phyloP scores from a whole-genome alignment of 352 stramenopile species.

The Phytophthora colocasiae region DNA sequence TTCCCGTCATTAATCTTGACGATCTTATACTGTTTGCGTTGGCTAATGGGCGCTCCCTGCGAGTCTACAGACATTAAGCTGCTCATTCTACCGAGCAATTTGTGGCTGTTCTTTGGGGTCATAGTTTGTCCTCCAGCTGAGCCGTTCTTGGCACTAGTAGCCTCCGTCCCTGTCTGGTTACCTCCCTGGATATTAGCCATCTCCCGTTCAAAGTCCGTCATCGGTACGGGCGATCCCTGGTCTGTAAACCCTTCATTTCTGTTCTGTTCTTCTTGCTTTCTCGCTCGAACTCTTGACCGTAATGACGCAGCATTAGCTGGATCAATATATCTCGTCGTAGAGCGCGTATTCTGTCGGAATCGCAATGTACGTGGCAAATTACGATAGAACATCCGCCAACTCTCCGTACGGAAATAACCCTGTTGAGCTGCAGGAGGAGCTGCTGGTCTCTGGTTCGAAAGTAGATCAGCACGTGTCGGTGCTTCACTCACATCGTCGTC shows the following conservation, averaged over 20 bases:
- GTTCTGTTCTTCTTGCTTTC: slow-evolving; percentile 56
- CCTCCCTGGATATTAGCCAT: slow-evolving; percentile 39
- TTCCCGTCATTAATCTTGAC: slow-evolving; percentile 75
- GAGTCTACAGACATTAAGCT: slow-evolving; percentile 75
- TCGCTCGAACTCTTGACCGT: slow-evolving; percentile 54
- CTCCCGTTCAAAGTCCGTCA: slow-evolving; percentile 67
- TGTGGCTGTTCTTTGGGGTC: slow-evolving; percentile 42
- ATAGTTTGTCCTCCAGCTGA: slow-evolving; percentile 23
- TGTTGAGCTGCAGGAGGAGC: slow-evolving; percentile 15
- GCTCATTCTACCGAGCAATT: slow-evolving; percentile 47
- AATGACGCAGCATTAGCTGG: slow-evolving; percentile 73
- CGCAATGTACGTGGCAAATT: slow-evolving; percentile 71
- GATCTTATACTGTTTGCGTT: slow-evolving; percentile 68
- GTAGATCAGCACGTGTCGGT: slow-evolving; percentile 25
- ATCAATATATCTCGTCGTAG: slow-evolving; percentile 80
- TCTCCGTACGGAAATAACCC: slow-evolving; percentile 43
- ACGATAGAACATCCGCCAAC: slow-evolving; percentile 72
- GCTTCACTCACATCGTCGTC: slow-evolving; percentile 51
- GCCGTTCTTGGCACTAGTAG: slow-evolving; percentile 20
- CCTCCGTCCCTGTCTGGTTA: slow-evolving; percentile 12
- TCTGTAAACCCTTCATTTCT: slow-evolving; percentile 40
- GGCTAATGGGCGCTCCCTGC: slow-evolving; percentile 10
- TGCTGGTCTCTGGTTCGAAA: slow-evolving; percentile 10
- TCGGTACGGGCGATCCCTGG: slow-evolving; percentile 29
- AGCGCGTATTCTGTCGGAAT: slow-evolving; percentile 81